Conservation (phyloP, 139 green algal genomes). For the Closterium sp. region DNA sequence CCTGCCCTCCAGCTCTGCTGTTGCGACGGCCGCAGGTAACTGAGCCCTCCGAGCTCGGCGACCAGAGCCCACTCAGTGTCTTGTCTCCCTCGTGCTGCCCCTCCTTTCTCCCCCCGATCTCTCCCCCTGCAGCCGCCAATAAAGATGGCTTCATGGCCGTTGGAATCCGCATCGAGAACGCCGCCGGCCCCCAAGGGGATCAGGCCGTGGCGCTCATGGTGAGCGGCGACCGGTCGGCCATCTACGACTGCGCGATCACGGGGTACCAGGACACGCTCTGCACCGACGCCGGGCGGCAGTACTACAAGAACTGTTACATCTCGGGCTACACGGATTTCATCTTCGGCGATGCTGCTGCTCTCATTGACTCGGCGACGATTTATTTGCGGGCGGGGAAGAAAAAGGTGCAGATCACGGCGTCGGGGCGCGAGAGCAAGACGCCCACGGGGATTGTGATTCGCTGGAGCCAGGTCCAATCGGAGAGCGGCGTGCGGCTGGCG, state of each 20-base stretch:
- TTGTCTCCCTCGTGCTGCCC: too few species aligned
- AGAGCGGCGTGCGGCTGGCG: background rate
- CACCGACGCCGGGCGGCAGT: constrained; percentile 10
- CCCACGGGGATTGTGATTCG: background rate
- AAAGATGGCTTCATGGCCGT: background rate
- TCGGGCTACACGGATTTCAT: constrained; percentile 17
- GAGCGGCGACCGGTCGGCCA: background rate
- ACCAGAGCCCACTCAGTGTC: too few species aligned
- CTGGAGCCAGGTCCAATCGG: background rate
- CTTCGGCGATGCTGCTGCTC: background rate
- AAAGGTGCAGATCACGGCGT: constrained; percentile 2
- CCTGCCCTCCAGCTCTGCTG: too few species aligned
- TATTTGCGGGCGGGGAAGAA: background rate
- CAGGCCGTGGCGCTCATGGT: background rate
- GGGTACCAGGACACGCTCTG: constrained; percentile 19
- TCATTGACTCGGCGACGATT: background rate
- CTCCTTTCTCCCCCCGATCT: too few species aligned
- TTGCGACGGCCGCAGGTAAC: too few species aligned
- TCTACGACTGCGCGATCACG: background rate
- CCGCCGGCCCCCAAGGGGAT: background rate
- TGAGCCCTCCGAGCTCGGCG: too few species aligned
- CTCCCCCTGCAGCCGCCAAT: background rate
- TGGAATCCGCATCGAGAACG: background rate
- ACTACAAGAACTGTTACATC: constrained; percentile 24
- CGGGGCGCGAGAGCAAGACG: background rate